Evolutionary conservation across 2,329 filamentous ascomycete genomes (phyloP), one percentile per base, ranked within the genome.

Genomic region (Paracorniculantispora psalliotae): DNA sequence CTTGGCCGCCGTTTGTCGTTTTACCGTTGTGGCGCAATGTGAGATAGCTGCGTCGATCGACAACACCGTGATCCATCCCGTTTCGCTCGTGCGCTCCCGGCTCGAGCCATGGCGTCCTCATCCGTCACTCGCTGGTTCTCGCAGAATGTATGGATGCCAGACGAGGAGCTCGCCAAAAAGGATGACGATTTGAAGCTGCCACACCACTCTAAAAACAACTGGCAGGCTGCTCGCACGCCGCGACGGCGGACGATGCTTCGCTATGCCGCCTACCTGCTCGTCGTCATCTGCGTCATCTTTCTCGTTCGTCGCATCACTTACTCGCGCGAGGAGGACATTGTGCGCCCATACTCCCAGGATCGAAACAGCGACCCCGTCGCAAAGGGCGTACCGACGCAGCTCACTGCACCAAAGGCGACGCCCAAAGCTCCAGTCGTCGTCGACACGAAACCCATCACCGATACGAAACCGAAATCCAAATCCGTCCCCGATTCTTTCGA

Each of bases 121-220:
- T 46, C 28, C 17, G 21, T 26, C 39, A 8, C 13, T 28, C 39
- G 68, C 48, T 69, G 69, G 62, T 63, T 71, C 50, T 60, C 65
- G 58, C 67, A 69, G 50, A 70, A 75, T 61, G 69, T 80, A 57
- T 81, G 80, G 70, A 68, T 77, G 60, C 77, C 73, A 66, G 78
- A 84, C 64, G 81, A 83, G 65, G 81, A 83, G 64, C 72, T 83
- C 69, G 79, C 78, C 54, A 86, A 86, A 71, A 85, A 84, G 71
- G 77, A 85, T 68, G 83, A 86, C 68, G 82, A 86, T 68, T 75
- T 78, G 8, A 59, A 59, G 37, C 48, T 59, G 19, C 59, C 59
- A 61, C 61, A 62, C 63, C 64, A 61, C 68, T 64, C 62, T 61
- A 63, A 23, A 53, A 59, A 50, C 71, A 72, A 62, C 25, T 81